Percentiles rank a stretch among this genome's conserved stretches.
Conservation (phyloP, 2,329 filamentous ascomycete genomes). For the Colletotrichum kahawae region DNA sequence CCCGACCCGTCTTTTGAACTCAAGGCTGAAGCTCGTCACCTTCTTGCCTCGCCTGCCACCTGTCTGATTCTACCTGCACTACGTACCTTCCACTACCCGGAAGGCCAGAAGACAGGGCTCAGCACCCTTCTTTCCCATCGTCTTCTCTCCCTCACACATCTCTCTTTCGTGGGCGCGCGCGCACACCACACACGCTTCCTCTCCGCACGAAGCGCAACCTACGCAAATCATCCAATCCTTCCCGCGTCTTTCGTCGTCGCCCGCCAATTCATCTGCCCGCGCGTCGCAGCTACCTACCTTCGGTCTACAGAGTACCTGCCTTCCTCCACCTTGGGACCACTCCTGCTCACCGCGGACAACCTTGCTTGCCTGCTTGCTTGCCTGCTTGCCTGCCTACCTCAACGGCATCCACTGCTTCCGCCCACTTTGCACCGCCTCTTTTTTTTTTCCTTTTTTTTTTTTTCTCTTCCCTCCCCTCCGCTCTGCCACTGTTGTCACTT, state of each 20-base stretch:
- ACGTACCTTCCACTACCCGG: neutral
- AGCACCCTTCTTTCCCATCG: neutral
- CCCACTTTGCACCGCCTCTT: conserved; percentile 2
- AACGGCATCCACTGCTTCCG: neutral
- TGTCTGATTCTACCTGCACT: neutral
- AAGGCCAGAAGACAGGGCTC: neutral
- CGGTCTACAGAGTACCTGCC: neutral
- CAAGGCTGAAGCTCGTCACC: neutral
- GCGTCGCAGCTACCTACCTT: neutral
- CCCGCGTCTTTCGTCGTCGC: neutral
- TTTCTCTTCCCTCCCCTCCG: neutral
- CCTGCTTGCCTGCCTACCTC: neutral
- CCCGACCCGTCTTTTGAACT: neutral
- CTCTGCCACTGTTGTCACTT: neutral
- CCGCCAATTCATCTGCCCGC: neutral
- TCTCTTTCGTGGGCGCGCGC: neutral
- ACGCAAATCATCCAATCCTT: neutral
- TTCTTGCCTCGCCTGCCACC: neutral
- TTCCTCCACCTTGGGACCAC: neutral
- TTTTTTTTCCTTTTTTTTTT: neutral
- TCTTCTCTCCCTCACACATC: neutral
- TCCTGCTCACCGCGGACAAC: neutral
- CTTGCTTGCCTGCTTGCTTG: neutral
- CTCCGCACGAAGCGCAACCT: neutral
- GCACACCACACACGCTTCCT: neutral